phyloP scores from a whole-genome alignment of 2,329 filamentous ascomycete species.

The Colletotrichum endophyticum region DNA sequence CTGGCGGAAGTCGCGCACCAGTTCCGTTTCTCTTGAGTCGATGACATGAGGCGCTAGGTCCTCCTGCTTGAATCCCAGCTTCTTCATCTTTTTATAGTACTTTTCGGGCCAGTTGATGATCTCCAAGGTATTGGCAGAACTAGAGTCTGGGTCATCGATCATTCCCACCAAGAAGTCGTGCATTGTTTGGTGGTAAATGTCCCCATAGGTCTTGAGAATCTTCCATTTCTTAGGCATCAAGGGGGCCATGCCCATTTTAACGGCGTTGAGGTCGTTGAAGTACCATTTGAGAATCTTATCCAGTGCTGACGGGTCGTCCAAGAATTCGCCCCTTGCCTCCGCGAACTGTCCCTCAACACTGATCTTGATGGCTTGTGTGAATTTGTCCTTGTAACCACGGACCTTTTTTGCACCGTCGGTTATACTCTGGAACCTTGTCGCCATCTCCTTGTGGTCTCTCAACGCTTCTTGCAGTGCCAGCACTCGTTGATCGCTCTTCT shows the following conservation, averaged over 20 bases:
- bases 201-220: conserved; percentile 87
- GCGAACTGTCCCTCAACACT: conserved; percentile 78
- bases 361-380: conserved; percentile 78
- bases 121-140: conserved; percentile 84
- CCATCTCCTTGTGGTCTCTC: conserved; percentile 94
- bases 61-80: conserved; percentile 78
- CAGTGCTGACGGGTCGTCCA: conserved; percentile 81
- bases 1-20: conserved; percentile 91
- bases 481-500: conserved; percentile 93
- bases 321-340: conserved; percentile 73
- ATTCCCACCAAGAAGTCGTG: conserved; percentile 87
- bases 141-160: conserved; percentile 85
- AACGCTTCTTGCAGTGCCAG: conserved; percentile 92
- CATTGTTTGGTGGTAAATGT: conserved; percentile 94
- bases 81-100: conserved; percentile 95
- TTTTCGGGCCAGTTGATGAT: conserved; percentile 96
- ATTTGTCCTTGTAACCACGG: conserved; percentile 96
- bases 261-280: conserved; percentile 96
- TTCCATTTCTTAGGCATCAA: conserved; percentile 97
- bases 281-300: conserved; percentile 94
- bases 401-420: conserved; percentile 91
- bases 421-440: conserved; percentile 91
- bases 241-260: conserved; percentile 88
- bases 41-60: conserved; percentile 87
- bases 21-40: conserved; percentile 86